Base-by-base conservation (phyloP, 805 yeast genomes). In the Sugiyamaella floridensis region DNA sequence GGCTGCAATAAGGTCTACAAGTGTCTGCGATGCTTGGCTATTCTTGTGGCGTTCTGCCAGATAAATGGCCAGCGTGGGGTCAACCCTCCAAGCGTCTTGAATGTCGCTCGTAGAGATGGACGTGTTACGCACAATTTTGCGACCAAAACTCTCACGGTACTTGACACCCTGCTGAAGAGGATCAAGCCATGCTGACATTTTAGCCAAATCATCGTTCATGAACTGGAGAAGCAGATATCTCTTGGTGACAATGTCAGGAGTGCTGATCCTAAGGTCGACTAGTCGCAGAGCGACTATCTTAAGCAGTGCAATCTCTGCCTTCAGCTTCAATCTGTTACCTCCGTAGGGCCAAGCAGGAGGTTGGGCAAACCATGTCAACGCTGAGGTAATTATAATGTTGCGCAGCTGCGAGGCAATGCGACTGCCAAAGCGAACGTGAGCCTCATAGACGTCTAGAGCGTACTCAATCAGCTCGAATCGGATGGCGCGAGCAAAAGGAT, bases 311-410 rank as follows among this genome's bases (percentile, higher is more conserved):
- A 78, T 75, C 61, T 90, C 96, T 1, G 88, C 79, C 57, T 81
- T 82, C 48, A 83, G 81, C 63, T 82, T 82, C 56, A 87, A 68
- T 44, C 79, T 75, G 63, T 92, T 89, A 10, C 89, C 84, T 2
- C 99, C 98, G 70, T 77, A 89, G 14, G 98, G 97, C 71, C 84
- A 85, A 2, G 76, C 72, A 1, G 80, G 73, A 18, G 79, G 74
- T 45, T 72, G 75, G 20, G 74, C 74, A 64, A 89, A 93, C 97
- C 98, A 90, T 1, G 85, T 76, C 43, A 93, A 73, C 0, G 85
- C 78, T 15, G 88, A 89, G 52, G 79, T 81, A 20, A 86, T 65
- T 14, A 89, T 76, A 2, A 77, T 67, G 40, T 70, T 70, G 1
- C 79, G 77, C 58, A 89, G 68, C 1, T 67, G 60, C 2, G 67